A percentile compares a stretch with the other conserved stretches of the same genome.
These are phyloP conservation scores for Aegle marmelos DNA, from an alignment of 345 rosid species.

Conservation along the genomic window DNA sequence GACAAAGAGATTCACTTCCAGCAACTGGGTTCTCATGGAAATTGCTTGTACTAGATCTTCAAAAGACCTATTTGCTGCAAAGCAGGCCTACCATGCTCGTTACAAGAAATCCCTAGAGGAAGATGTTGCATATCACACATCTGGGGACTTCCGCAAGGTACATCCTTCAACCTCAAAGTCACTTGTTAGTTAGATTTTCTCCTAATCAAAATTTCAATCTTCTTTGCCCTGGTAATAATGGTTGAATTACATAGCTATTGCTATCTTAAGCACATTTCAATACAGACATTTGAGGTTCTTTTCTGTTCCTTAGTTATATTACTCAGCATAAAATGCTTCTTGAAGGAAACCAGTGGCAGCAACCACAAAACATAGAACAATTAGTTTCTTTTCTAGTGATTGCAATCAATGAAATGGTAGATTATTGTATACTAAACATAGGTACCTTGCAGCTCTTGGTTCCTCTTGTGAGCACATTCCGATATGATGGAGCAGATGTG, in stretches of 20 bases:
- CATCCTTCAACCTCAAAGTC: neutral
- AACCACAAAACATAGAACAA: too few species aligned
- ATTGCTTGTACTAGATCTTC: slow-evolving; percentile 80
- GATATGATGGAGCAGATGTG: slow-evolving; percentile 82
- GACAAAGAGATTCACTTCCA: slow-evolving; percentile 62
- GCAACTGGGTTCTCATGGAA: slow-evolving; percentile 75
- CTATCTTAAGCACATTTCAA: neutral
- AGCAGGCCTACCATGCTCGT: slow-evolving; percentile 77
- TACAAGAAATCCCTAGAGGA: slow-evolving; percentile 83
- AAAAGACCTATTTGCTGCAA: slow-evolving; percentile 48
- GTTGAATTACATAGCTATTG: neutral
- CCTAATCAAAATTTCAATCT: neutral
- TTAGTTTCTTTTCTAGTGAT: neutral
- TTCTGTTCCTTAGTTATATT: too few species aligned
- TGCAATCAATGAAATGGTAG: neutral
- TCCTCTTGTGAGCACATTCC: slow-evolving; percentile 72
- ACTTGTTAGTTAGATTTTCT: too few species aligned
- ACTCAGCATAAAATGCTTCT: too few species aligned
- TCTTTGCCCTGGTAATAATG: neutral
- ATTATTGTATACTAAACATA: neutral
- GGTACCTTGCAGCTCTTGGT: slow-evolving; percentile 58
- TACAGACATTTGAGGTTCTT: neutral
- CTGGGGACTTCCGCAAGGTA: slow-evolving; percentile 82
- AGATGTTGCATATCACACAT: slow-evolving; percentile 80
- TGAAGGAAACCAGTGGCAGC: too few species aligned